Evolutionary conservation across 306 rosid species (phyloP), one percentile per base, ranked within the genome.

Genomic region (Castanea crenata): DNA sequence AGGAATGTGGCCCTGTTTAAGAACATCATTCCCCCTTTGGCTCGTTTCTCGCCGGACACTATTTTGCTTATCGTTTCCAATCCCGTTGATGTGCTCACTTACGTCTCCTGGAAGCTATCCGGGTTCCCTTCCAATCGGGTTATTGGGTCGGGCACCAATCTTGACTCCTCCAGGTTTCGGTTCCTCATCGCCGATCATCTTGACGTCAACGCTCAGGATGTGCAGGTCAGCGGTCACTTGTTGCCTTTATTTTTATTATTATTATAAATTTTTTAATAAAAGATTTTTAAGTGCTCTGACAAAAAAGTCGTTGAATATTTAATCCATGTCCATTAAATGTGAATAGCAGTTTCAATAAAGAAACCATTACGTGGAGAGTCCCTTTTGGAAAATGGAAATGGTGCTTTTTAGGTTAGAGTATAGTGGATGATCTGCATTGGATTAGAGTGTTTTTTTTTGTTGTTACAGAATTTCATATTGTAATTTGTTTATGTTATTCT

Each of bases 161-260:
- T 94, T 78, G 99, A 94, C 80, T 94, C 99, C 0, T 94, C 99
- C 14, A 83, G 97, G 69, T 92, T 94, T 25, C 88, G 96, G 25
- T 92, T 92, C 79, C 97, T 91, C 69, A 92, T 94, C 2, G 99
- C 99, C 1, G 96, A 94, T 76, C 97, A 94, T 85, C 97, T 94
- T 6, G 95, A 94, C 59, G 99, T 90, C 27, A 94, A 90, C 11
- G 97, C 99, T 76, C 97, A 94, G 74, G 99, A 94, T 62, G 99
- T 92, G 4, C 97, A 92, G 89, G 98, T 93, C n/a, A 75, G 27
- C 27, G 27, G 77, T 82, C 12, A 20, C 6, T 1, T 2, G 18
- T 11, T 7, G 27, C 2, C n/a, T 7, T n/a, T 29, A 7, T 25
- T 77, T 65, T 3, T 4, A 3, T 3, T 76, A 20, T 21, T 16